Conservation (phyloP, 176 grass and related monocot genomes). For the Musa schizocarpa region DNA sequence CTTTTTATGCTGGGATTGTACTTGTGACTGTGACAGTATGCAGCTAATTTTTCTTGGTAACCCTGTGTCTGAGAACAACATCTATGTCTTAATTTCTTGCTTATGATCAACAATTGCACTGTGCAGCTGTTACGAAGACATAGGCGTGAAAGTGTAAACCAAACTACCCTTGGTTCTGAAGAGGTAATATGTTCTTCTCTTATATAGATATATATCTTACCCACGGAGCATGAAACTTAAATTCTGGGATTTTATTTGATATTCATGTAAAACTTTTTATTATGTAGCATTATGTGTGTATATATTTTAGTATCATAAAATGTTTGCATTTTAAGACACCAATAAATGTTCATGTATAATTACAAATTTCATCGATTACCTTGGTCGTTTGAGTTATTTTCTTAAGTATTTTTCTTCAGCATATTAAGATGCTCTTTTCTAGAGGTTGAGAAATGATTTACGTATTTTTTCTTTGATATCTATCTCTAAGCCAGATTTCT, state of each 20-base stretch:
- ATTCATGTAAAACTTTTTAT: background rate
- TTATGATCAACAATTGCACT: background rate
- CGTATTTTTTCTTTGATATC: too few relatives aligned
- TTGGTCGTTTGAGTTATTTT: too few relatives aligned
- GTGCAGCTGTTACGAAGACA: constrained; percentile 74
- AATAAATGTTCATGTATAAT: too few relatives aligned
- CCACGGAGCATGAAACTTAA: background rate
- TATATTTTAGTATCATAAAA: background rate
- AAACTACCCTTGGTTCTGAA: constrained; percentile 77
- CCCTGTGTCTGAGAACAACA: too few relatives aligned
- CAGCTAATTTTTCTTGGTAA: too few relatives aligned
- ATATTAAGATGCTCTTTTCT: too few relatives aligned
- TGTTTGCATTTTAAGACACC: background rate
- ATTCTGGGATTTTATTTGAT: background rate
- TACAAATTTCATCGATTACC: too few relatives aligned
- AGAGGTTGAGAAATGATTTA: too few relatives aligned
- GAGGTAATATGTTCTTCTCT: constrained; percentile 56
- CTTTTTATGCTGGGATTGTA: too few relatives aligned
- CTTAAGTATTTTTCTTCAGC: too few relatives aligned
- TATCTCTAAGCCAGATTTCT: too few relatives aligned
- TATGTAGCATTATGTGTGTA: background rate
- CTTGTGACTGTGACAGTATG: too few relatives aligned
- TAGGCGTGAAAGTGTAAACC: constrained; percentile 60
- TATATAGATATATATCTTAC: background rate
- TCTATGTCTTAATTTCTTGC: background rate